Conservation (phyloP, 441 rosid species). For the Populus trichocarpa region DNA sequence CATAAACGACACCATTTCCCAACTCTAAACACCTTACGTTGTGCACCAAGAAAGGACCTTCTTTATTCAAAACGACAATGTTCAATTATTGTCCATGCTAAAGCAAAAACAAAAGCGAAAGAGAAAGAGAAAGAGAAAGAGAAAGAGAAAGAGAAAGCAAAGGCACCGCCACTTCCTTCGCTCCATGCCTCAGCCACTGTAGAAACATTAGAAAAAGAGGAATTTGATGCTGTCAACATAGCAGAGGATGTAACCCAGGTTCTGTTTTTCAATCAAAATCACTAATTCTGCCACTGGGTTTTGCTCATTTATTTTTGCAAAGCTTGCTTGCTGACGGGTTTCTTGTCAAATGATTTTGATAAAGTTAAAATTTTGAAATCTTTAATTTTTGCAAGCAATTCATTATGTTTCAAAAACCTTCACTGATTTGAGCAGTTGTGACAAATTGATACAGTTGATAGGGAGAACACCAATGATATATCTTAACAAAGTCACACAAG, state of each 20-base stretch:
- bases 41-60: conserved; percentile 10
- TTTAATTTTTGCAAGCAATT: neutral
- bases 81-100: conserved; percentile 27
- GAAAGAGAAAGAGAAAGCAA: conserved; percentile 5
- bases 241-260: conserved; percentile 97
- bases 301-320: neutral
- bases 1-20: conserved; percentile 24
- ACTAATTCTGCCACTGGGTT: neutral
- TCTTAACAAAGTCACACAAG: conserved; percentile 75
- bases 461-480: conserved; percentile 92
- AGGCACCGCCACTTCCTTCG: conserved; percentile 24
- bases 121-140: conserved; percentile 2
- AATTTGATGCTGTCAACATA: conserved; percentile 56
- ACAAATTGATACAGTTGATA: conserved; percentile 62
- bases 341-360: neutral
- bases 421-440: conserved; percentile 32
- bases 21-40: conserved; percentile 15
- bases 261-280: neutral
- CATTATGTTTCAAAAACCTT: conserved; percentile 14
- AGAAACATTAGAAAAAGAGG: conserved; percentile 27
- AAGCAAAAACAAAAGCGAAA: conserved; percentile 19
- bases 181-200: conserved; percentile 22
- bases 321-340: neutral
- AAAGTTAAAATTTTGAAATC: neutral
- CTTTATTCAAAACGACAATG: conserved; percentile 20